Base-by-base conservation (phyloP, 163 green algal species). In the Scenedesmus sp. region DNA sequence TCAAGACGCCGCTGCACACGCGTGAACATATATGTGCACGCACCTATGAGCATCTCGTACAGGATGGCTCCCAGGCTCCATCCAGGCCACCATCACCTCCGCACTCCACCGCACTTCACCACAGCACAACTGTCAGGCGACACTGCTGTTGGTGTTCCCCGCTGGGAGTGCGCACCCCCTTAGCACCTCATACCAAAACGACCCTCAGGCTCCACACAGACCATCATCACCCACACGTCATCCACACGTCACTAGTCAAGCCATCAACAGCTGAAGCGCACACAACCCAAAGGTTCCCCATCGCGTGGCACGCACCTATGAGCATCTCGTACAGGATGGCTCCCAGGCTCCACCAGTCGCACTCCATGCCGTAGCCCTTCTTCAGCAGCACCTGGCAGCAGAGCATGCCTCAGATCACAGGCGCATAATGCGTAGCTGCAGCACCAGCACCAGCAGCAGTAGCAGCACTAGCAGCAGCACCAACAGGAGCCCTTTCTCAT, bases 281-380 rank as follows among this genome's bases (percentile, higher is more conserved):
- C 34, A 46, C 34, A 46, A 46, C 34, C 34, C 34, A 46, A 46
- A 46, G 34, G 34, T 46, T 46, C 34, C 34, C 34, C 34, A 46
- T 46, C 34, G 34, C 34, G 34, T 46, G 34, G 34, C n/a, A 12
- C 88, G 8, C 82, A 92, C 89, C 90, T 7, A 99, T 95, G 88
- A 99, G 95, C 98, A 99, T 99, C 93, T 99, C 98, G 88, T 97
- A 99, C 94, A 99, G 97, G 91, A 99, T 99, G 20, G 98, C 98
- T 1, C 98, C 98, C 83, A 99, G 86, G 55, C 93, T 97, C 98
- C 98, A 99, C 98, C 98, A 99, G 94, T 99, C 98, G 94, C 98
- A 99, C 96, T 99, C 98, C 96, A 99, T 97, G 92, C 98, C 98
- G 93, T 99, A 99, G 20, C 98, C 98, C 94, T 99, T 99, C 94